phyloP scores from a whole-genome alignment of 345 rosid species.

The Hibiscus mutabilis region DNA sequence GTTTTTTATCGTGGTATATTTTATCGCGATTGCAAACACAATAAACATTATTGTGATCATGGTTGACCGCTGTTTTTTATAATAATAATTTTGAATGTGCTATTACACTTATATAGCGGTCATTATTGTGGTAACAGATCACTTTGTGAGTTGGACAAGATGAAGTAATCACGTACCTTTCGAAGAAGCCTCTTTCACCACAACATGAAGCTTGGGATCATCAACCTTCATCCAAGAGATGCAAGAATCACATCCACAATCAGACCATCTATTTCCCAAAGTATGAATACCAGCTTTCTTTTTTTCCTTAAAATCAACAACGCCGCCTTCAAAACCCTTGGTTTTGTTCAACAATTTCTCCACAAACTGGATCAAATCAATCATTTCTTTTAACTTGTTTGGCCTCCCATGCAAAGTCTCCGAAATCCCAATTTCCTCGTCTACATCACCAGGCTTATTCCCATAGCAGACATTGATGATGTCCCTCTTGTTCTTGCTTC shows the following conservation, averaged over 20 bases:
- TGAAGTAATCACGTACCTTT: not conserved
- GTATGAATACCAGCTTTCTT: constrained; percentile 1
- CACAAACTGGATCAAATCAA: not conserved
- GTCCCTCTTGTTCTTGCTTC: not conserved
- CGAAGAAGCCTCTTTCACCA: constrained; percentile 37
- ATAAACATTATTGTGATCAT: no score
- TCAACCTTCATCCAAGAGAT: constrained; percentile 38
- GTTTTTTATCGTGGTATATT: no score
- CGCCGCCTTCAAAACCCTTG: constrained; percentile 13
- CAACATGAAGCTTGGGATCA: constrained; percentile 38
- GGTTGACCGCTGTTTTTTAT: no score
- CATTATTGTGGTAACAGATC: no score
- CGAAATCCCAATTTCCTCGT: constrained; percentile 32
- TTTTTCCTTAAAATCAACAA: not conserved
- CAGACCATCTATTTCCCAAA: constrained; percentile 50
- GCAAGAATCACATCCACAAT: constrained; percentile 64
- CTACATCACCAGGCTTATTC: no score
- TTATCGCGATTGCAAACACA: no score
- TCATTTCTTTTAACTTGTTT: constrained; percentile 37
- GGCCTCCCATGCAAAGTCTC: constrained; percentile 52
- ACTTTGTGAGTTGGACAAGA: no score
- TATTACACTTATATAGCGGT: no score
- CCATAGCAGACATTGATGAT: not conserved
- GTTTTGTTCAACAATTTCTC: constrained; percentile 16
- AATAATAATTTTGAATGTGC: no score